These are phyloP conservation scores for Talaromyces stipitatus DNA, from an alignment of 495 filamentous ascomycete genomes.

Conservation along the genomic window DNA sequence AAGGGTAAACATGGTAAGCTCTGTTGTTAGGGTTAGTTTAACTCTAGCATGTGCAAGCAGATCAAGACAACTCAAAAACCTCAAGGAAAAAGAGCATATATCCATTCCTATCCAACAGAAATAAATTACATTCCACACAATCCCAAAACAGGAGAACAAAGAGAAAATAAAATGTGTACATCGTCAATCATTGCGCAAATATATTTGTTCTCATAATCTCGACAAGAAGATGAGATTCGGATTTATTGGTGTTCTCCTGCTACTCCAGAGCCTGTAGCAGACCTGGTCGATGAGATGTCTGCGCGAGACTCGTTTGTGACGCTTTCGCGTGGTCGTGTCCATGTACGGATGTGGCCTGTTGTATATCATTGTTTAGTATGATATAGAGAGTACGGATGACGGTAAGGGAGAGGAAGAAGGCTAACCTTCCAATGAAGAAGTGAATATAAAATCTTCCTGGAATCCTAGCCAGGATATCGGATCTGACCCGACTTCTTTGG, in stretches of 20 bases:
- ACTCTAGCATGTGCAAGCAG: too few species aligned
- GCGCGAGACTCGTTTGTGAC: conserved; percentile 19
- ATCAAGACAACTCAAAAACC: too few species aligned
- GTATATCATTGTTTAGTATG: conserved; percentile 8
- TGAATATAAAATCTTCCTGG: conserved; percentile 83
- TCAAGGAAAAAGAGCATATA: not conserved
- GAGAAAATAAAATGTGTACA: not conserved
- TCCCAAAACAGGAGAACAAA: not conserved
- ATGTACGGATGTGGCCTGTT: conserved; percentile 79
- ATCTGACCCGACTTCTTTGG: conserved; percentile 78
- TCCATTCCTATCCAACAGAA: not conserved
- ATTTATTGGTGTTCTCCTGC: not conserved
- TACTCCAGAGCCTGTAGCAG: not conserved
- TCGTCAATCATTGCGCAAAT: not conserved
- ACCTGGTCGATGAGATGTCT: not conserved
- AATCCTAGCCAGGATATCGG: conserved; percentile 86
- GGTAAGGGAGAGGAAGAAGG: conserved; percentile 6
- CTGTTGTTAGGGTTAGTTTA: too few species aligned
- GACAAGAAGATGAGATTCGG: not conserved
- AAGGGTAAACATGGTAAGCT: too few species aligned
- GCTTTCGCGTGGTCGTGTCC: conserved; percentile 68
- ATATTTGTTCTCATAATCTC: not conserved
- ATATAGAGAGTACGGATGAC: conserved; percentile 2
- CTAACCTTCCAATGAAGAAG: conserved; percentile 80
- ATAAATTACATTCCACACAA: not conserved